phyloP scores from a whole-genome alignment of 208 protist genomes.

The Leishmania turanica region DNA sequence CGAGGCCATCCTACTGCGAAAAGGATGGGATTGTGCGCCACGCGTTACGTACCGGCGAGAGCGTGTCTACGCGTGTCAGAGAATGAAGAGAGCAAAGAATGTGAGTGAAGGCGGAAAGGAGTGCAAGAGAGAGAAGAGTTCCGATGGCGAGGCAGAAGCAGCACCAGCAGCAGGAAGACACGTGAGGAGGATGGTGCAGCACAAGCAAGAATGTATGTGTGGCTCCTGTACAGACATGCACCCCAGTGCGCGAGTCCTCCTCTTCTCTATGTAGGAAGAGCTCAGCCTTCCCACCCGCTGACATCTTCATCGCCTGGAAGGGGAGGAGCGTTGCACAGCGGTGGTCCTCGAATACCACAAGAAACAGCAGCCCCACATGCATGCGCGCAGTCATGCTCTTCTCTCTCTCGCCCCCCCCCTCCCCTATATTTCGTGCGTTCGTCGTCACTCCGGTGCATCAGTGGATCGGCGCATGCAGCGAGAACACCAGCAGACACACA shows the following conservation, averaged over 20 bases:
- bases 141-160: background rate
- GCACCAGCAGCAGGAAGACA: background rate
- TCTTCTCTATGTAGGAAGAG: background rate
- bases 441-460: background rate
- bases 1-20: constrained; percentile 55
- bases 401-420: background rate
- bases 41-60: background rate
- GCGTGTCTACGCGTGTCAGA: no score
- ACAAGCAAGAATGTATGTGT: background rate
- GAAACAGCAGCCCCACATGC: background rate
- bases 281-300: background rate
- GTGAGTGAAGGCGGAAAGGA: background rate
- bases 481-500: background rate
- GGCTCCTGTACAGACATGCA: background rate
- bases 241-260: background rate
- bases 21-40: background rate
- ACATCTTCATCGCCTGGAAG: background rate
- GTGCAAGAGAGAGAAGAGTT: background rate
- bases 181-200: background rate
- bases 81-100: background rate
- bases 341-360: background rate
- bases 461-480: background rate
- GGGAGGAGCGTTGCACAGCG: background rate
- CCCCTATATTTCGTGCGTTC: no score
- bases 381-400: background rate